A percentile compares a stretch with the other conserved stretches of the same genome.
Conservation (phyloP, 2,329 filamentous ascomycete genomes). For the Neonectria magnoliae region DNA sequence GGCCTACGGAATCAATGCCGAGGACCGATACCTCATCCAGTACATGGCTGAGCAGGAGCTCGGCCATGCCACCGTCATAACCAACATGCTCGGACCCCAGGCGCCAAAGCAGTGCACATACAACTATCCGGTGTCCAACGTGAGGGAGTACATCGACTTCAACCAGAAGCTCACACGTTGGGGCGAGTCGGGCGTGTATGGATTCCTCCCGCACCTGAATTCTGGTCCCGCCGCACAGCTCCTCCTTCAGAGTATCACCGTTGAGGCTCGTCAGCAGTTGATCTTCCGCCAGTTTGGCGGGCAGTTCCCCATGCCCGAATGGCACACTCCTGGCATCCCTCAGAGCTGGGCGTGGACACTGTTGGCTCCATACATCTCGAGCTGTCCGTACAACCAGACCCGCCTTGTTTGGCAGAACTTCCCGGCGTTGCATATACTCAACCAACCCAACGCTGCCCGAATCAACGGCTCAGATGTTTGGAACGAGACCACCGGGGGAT, state of each 20-base stretch:
- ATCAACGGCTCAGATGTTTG: conserved; percentile 69
- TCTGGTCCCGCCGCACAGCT: conserved; percentile 78
- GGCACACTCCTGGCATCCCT: conserved; percentile 82
- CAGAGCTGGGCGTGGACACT: conserved; percentile 89
- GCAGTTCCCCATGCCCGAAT: conserved; percentile 82
- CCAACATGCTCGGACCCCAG: conserved; percentile 77
- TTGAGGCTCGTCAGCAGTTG: conserved; percentile 84
- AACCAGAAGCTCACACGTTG: conserved; percentile 85
- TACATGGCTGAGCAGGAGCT: conserved; percentile 83
- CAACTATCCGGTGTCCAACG: conserved; percentile 80
- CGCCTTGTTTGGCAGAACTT: conserved; percentile 88
- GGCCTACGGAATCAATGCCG: conserved; percentile 71
- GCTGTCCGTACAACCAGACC: conserved; percentile 77
- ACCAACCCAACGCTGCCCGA: conserved; percentile 79
- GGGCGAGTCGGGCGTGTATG: conserved; percentile 83
- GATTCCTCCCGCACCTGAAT: conserved; percentile 81
- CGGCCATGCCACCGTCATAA: conserved; percentile 80
- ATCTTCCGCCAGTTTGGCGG: conserved; percentile 86
- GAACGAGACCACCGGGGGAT: conserved; percentile 72
- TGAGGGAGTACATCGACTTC: conserved; percentile 84
- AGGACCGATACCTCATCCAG: conserved; percentile 76
- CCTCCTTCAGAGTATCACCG: conserved; percentile 79
- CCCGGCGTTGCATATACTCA: conserved; percentile 74
- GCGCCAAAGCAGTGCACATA: conserved; percentile 82
- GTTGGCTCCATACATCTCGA: conserved; percentile 82